These are phyloP conservation scores for Corymbia calophylla DNA, from an alignment of 441 rosid species.

Conservation along the genomic window DNA sequence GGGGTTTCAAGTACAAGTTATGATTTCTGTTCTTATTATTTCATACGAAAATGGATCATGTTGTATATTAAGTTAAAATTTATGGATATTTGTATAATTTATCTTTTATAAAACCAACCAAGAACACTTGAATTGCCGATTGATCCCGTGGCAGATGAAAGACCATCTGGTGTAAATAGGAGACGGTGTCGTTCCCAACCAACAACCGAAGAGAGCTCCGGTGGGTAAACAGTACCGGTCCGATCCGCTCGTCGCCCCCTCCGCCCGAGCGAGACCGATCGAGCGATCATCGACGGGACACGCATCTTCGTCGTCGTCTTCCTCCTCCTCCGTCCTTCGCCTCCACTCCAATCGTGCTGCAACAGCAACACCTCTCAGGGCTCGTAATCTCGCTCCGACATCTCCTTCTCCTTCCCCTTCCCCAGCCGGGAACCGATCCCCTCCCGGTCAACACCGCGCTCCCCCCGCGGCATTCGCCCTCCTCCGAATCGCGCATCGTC, in stretches of 20 bases:
- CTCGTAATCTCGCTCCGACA: background rate
- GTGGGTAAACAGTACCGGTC: background rate
- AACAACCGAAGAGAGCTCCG: background rate
- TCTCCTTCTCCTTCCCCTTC: background rate
- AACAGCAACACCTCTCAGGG: background rate
- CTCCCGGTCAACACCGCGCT: background rate
- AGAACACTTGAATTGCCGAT: too few relatives aligned
- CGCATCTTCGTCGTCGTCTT: background rate
- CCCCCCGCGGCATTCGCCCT: background rate
- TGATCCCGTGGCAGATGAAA: background rate
- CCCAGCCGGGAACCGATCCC: background rate
- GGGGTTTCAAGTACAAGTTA: too few relatives aligned
- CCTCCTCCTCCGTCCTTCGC: background rate
- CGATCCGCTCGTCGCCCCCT: background rate
- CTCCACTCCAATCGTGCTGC: background rate
- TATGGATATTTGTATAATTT: too few relatives aligned
- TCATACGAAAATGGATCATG: too few relatives aligned
- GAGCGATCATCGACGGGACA: background rate
- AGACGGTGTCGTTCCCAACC: background rate
- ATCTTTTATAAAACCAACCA: too few relatives aligned
- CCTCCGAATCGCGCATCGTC: background rate
- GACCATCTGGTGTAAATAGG: background rate
- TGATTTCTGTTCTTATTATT: too few relatives aligned
- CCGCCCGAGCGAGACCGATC: background rate
- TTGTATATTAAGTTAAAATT: too few relatives aligned